These are phyloP conservation scores for Talaromyces adpressus DNA, from an alignment of 495 filamentous ascomycete genomes.

Conservation along the genomic window DNA sequence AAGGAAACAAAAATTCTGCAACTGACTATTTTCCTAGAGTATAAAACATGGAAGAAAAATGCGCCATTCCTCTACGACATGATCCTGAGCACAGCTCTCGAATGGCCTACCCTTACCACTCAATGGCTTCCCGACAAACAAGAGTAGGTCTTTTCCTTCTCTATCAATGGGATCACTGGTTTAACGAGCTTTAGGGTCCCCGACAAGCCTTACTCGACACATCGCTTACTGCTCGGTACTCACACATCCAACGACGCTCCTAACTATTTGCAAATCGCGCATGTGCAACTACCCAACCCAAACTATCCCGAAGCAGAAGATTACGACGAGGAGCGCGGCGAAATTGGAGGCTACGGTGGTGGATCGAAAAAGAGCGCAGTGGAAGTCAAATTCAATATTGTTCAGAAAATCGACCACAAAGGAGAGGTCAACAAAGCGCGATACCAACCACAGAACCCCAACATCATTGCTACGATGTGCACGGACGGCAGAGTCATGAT, in stretches of 20 bases:
- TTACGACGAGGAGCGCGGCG: conserved; percentile 85
- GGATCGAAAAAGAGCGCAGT: conserved; percentile 58
- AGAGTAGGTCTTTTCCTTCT: conserved; percentile 42
- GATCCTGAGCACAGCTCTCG: conserved; percentile 86
- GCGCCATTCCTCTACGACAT: conserved; percentile 96
- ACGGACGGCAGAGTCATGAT: conserved; percentile 82
- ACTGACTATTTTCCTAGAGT: conserved; percentile 53
- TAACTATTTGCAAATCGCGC: conserved; percentile 93
- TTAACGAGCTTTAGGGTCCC: conserved; percentile 44
- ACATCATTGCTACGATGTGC: conserved; percentile 92
- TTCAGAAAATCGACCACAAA: conserved; percentile 93
- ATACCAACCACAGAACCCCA: conserved; percentile 95
- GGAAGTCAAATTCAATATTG: conserved; percentile 74
- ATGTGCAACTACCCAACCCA: conserved; percentile 81
- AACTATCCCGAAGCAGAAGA: conserved; percentile 65
- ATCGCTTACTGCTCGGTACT: conserved; percentile 88
- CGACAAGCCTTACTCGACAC: conserved; percentile 79
- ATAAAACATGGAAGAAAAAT: conserved; percentile 99
- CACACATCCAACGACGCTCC: conserved; percentile 82
- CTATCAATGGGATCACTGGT: neutral
- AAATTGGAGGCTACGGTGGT: conserved; percentile 85
- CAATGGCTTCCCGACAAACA: conserved; percentile 98
- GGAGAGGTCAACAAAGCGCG: conserved; percentile 98
- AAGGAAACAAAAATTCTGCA: neutral
- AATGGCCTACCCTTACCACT: conserved; percentile 96